phyloP scores from a whole-genome alignment of 768 basidiomycete species.

The Suillus brevipes region DNA sequence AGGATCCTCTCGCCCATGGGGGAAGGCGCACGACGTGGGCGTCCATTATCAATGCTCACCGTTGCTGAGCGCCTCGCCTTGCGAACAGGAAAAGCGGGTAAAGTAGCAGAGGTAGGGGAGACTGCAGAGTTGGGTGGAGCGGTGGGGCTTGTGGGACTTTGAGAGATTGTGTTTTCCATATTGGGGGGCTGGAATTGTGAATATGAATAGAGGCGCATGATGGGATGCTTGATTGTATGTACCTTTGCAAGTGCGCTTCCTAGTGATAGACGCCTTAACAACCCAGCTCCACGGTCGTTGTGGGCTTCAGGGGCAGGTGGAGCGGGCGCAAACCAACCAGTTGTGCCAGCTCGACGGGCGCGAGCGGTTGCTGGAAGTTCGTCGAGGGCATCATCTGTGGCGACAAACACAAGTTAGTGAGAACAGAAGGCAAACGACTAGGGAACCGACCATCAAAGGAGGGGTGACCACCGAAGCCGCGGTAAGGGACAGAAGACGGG shows the following conservation, averaged over 20 bases:
- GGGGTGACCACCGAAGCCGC: conserved; percentile 47
- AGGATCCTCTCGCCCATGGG: conserved; percentile 91
- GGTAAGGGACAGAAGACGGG: conserved; percentile 61
- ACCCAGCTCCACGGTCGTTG: conserved; percentile 66
- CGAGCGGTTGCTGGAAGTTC: conserved; percentile 47
- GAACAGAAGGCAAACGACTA: conserved; percentile 1
- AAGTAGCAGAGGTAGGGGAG: conserved; percentile 16
- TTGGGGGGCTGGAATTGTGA: conserved; percentile 10
- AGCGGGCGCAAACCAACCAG: conserved; percentile 52
- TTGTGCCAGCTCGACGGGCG: conserved; percentile 62
- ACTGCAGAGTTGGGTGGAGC: conserved; percentile 54
- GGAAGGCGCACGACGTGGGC: conserved; percentile 69
- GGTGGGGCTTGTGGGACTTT: conserved; percentile 35
- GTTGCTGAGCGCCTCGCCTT: conserved; percentile 62
- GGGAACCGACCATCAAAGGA: conserved; percentile 59
- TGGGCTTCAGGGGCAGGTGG: conserved; percentile 46
- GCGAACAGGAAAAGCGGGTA: conserved; percentile 31
- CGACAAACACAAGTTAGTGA: conserved; percentile 5
- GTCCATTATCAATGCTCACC: conserved; percentile 41
- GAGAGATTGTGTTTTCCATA: conserved; percentile 23
- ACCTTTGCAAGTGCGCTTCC: conserved; percentile 61
- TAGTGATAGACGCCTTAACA: conserved; percentile 75
- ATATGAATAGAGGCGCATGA: background rate
- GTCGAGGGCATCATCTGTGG: conserved; percentile 39
- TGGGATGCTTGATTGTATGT: conserved; percentile 24